Evolutionary conservation across 345 rosid genomes (phyloP).

Genomic region (Viola odorata): DNA sequence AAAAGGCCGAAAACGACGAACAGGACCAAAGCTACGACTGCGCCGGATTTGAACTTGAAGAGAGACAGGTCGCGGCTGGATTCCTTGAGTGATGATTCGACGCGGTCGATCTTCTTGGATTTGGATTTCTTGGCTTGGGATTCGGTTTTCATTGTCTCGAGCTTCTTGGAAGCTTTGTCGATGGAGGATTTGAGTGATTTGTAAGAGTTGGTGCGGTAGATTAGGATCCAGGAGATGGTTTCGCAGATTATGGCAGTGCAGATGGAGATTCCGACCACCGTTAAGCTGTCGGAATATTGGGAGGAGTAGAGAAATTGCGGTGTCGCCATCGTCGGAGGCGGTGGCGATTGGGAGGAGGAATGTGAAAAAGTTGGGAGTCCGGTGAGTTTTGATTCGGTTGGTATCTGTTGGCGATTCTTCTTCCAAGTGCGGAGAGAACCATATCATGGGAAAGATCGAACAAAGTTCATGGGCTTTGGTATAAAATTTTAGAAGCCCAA

Average conservation of each 20-base stretch:
- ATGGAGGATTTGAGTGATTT: conserved; percentile 87
- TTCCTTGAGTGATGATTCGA: conserved; percentile 85
- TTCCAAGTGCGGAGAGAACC: too few relatives aligned
- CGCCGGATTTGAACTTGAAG: conserved; percentile 99
- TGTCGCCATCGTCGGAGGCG: conserved; percentile 7
- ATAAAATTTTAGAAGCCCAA: too few relatives aligned
- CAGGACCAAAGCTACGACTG: conserved; percentile 88
- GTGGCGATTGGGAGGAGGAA: too few relatives aligned
- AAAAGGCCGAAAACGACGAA: conserved; percentile 83
- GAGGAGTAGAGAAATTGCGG: conserved; percentile 26
- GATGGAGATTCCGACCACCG: conserved; percentile 82
- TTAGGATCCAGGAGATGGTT: conserved; percentile 90
- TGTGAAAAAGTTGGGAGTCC: too few relatives aligned
- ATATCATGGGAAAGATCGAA: too few relatives aligned
- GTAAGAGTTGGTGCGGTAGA: conserved; percentile 94
- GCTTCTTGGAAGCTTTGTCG: conserved; percentile 92
- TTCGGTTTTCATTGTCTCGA: conserved; percentile 84
- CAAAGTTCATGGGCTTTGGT: too few relatives aligned
- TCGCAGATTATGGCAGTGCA: conserved; percentile 94
- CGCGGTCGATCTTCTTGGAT: conserved; percentile 94
- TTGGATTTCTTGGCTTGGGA: conserved; percentile 60
- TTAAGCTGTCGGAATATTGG: conserved; percentile 75
- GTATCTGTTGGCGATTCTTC: too few relatives aligned
- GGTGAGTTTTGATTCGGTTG: too few relatives aligned
- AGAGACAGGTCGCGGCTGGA: conserved; percentile 91